Percentiles rank a stretch among this genome's conserved stretches.
Conservation (phyloP, 2,329 filamentous ascomycete genomes). For the Lasiodiplodia citricola region DNA sequence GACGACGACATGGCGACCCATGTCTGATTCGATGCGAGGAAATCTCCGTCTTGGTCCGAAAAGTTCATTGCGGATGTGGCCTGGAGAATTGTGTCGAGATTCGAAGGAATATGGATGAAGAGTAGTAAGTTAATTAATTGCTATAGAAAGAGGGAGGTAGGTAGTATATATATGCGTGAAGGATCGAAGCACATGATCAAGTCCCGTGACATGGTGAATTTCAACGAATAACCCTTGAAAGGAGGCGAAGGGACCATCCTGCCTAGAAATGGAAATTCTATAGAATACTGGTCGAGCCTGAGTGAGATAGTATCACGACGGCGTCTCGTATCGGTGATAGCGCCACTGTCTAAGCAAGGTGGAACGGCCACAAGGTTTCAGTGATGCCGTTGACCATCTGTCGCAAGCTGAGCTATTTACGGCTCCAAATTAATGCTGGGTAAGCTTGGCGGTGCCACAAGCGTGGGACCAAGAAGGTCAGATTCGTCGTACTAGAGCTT, state of each 20-base stretch:
- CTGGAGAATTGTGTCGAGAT: rapidly evolving
- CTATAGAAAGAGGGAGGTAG: too few species aligned
- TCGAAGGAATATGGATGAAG: too few species aligned
- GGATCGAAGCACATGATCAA: too few species aligned
- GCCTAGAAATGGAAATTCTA: background rate
- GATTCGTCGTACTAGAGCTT: background rate
- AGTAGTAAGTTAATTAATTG: too few species aligned
- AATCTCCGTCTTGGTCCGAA: background rate
- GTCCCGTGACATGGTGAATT: too few species aligned
- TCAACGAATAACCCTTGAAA: background rate
- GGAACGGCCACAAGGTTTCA: background rate
- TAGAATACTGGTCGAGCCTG: background rate
- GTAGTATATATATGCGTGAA: too few species aligned
- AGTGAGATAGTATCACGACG: background rate
- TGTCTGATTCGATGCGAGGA: background rate
- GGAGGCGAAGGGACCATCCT: background rate
- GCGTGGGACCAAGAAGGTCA: background rate
- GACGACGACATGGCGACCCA: background rate
- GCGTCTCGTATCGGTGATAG: background rate
- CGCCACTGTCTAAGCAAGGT: background rate
- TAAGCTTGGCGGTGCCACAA: background rate
- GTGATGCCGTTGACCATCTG: background rate
- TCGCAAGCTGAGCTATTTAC: background rate
- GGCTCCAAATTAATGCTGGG: background rate
- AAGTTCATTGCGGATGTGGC: background rate